Evolutionary conservation across 1,284 basidiomycete genomes (phyloP).

Genomic region (Irpex lacteus): DNA sequence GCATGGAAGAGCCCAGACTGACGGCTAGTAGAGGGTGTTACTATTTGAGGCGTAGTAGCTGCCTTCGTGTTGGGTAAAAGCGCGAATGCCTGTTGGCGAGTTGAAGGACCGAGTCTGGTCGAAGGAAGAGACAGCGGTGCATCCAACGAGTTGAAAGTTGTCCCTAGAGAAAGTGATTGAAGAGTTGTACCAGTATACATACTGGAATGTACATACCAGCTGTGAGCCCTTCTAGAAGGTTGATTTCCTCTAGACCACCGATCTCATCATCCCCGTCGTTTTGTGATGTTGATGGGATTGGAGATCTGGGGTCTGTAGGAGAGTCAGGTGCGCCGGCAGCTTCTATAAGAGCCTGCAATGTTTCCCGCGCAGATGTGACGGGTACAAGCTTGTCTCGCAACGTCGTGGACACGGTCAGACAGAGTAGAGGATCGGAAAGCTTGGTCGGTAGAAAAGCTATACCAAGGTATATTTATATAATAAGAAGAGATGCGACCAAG

Average conservation of each 20-base stretch:
- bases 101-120: conserved; percentile 59
- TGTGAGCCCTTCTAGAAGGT: conserved; percentile 68
- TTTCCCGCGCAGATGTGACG: conserved; percentile 48
- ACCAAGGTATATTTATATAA: background rate
- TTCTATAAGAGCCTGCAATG: conserved; percentile 44
- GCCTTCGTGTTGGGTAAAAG: conserved; percentile 8
- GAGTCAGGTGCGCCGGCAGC: conserved; percentile 32
- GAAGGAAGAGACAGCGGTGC: conserved; percentile 52
- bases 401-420: conserved; percentile 77
- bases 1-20: conserved; percentile 35
- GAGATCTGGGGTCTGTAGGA: conserved; percentile 17
- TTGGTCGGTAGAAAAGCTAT: conserved; percentile 73
- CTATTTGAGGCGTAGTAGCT: conserved; percentile 9
- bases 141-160: conserved; percentile 40
- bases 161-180: conserved; percentile 31
- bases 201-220: conserved; percentile 36
- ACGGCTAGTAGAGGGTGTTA: conserved; percentile 16
- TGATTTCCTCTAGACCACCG: conserved; percentile 72
- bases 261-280: conserved; percentile 34
- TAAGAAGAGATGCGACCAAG: background rate
- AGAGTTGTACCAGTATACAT: too few relatives aligned
- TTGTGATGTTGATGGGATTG: conserved; percentile 15
- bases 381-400: conserved; percentile 68
- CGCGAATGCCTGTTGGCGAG: conserved; percentile 61
- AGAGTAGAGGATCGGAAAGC: conserved; percentile 72